These are phyloP conservation scores for Solanum chilense DNA, from an alignment of 257 asterid genomes.

Conservation along the genomic window DNA sequence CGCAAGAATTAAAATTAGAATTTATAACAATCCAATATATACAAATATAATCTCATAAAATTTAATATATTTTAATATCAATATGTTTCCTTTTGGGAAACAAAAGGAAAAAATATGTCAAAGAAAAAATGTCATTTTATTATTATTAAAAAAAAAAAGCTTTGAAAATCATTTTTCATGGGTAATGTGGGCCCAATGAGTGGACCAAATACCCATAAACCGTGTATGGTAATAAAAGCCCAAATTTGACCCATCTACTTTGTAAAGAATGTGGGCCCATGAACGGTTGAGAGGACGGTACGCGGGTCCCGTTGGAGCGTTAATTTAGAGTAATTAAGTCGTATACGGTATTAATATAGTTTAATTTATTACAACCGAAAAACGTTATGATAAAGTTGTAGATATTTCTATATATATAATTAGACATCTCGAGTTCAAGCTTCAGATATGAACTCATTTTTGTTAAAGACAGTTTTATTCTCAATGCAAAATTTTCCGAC, in stretches of 20 bases:
- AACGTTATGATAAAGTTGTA: fast-evolving
- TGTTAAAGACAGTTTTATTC: fast-evolving
- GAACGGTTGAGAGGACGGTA: not conserved
- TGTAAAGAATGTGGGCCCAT: not conserved
- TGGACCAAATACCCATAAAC: not conserved
- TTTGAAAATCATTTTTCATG: not conserved
- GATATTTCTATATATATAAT: not conserved
- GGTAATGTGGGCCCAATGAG: not conserved
- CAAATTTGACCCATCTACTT: not conserved
- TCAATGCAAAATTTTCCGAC: not conserved
- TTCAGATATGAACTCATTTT: not conserved
- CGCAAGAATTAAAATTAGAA: not conserved
- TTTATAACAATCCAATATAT: not conserved
- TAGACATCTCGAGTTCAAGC: not conserved
- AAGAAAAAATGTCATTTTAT: not conserved
- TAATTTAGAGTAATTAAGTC: not conserved
- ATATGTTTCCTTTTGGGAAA: not conserved
- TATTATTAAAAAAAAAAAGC: not conserved
- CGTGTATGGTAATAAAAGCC: not conserved
- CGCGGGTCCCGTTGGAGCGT: not conserved
- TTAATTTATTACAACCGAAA: not conserved
- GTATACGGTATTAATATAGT: not conserved
- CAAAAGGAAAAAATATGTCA: not conserved
- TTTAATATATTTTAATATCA: not conserved
- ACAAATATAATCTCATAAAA: not conserved